These are phyloP conservation scores for Penicillium chermesinum DNA, from an alignment of 495 filamentous ascomycete species.

Conservation along the genomic window DNA sequence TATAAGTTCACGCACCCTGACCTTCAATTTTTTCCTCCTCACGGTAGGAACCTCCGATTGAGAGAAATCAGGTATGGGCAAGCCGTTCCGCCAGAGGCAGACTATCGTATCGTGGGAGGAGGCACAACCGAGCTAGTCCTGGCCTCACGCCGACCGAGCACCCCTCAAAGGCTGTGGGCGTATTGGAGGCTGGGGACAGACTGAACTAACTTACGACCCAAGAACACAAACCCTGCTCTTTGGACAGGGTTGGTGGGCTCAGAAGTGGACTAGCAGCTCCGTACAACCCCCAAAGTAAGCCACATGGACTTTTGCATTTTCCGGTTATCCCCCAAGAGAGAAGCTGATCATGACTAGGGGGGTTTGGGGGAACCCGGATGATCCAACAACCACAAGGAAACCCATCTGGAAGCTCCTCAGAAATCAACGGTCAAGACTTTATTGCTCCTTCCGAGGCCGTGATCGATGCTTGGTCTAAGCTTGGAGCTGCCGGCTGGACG, in stretches of 20 bases:
- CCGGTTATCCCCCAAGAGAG: no score
- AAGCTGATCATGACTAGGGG: background rate
- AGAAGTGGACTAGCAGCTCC: slow-evolving; percentile 52
- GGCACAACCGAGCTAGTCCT: slow-evolving; percentile 47
- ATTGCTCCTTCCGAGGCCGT: slow-evolving; percentile 30
- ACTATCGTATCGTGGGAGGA: slow-evolving; percentile 37
- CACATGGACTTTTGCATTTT: background rate
- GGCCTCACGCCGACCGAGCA: slow-evolving; percentile 47
- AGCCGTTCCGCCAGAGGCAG: slow-evolving; percentile 1
- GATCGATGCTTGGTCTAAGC: slow-evolving; percentile 49
- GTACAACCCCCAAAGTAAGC: slow-evolving; percentile 14
- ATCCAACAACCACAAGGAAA: slow-evolving; percentile 24
- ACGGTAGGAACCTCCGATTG: no score
- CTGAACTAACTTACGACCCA: slow-evolving; percentile 33
- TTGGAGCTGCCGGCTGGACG: slow-evolving; percentile 51
- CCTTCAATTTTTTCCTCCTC: no score
- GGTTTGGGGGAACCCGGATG: slow-evolving; percentile 1
- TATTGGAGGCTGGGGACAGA: slow-evolving; percentile 51
- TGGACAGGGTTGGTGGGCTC: slow-evolving; percentile 34
- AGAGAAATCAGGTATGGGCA: background rate
- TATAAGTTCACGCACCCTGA: no score
- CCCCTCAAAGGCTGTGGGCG: slow-evolving; percentile 33
- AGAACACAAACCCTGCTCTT: slow-evolving; percentile 36
- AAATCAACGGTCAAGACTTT: slow-evolving; percentile 26
- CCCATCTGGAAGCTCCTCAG: slow-evolving; percentile 27